Conservation (phyloP, 306 rosid genomes). For the Cicer bijugum region DNA sequence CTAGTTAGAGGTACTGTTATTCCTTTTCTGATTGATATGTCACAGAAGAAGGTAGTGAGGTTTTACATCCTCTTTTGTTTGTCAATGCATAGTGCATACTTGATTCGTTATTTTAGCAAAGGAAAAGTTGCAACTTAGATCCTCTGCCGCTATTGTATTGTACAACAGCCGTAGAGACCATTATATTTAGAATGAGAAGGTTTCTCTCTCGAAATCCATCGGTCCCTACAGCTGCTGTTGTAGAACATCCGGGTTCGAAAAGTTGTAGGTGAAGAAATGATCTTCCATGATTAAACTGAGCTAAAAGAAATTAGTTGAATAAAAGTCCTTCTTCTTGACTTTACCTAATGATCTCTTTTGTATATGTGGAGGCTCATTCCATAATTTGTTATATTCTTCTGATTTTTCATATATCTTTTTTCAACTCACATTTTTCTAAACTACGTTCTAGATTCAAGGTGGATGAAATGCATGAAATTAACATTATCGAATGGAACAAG, state of each 20-base stretch:
- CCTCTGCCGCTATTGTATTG: no score
- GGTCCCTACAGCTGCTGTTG: no score
- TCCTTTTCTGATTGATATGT: constrained; percentile 1
- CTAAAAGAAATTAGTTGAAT: neutral
- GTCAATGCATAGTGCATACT: neutral
- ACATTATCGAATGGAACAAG: constrained; percentile 52
- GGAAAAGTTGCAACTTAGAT: neutral
- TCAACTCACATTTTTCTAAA: constrained; percentile 4
- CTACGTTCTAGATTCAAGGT: constrained; percentile 48
- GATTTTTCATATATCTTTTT: constrained; percentile 1
- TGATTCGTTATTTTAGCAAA: neutral
- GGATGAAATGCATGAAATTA: constrained; percentile 36
- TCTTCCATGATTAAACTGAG: neutral
- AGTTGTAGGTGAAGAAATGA: constrained; percentile 2
- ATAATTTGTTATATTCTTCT: neutral
- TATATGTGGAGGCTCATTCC: neutral
- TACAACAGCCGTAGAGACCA: no score
- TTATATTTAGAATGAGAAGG: no score
- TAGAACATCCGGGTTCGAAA: neutral
- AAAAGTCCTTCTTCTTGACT: neutral
- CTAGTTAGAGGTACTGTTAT: constrained; percentile 7
- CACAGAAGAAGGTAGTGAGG: neutral
- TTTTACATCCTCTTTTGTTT: neutral
- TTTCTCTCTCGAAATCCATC: no score
- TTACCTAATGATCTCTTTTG: neutral